phyloP scores from a whole-genome alignment of 129 eudicot genomes.

The Arctium lappa region DNA sequence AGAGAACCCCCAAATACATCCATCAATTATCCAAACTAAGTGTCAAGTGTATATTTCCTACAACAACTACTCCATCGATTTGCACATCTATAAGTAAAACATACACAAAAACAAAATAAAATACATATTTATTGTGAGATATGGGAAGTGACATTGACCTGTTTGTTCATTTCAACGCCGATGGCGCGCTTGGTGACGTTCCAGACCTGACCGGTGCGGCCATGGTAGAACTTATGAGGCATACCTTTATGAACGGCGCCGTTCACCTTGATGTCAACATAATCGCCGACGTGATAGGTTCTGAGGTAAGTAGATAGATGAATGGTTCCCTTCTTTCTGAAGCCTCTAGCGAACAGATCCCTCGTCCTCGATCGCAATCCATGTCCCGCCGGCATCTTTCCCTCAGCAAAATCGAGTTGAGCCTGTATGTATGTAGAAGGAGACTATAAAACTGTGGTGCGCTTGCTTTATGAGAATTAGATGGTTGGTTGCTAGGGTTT shows the following conservation, averaged over 20 bases:
- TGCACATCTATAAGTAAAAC: neutral
- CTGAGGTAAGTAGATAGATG: constrained; percentile 66
- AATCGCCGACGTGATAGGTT: constrained; percentile 69
- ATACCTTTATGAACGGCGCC: constrained; percentile 93
- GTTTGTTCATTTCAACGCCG: constrained; percentile 93
- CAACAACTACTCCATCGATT: neutral
- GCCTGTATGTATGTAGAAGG: neutral
- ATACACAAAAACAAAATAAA: neutral
- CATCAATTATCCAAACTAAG: neutral
- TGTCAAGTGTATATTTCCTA: neutral
- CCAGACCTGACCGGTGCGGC: constrained; percentile 98
- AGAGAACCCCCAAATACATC: neutral
- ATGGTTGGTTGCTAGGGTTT: constrained; percentile 27
- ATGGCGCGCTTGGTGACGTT: constrained; percentile 92
- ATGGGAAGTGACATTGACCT: constrained; percentile 34
- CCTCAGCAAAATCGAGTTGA: neutral
- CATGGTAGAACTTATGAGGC: constrained; percentile 97
- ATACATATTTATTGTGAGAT: neutral
- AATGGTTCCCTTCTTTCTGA: constrained; percentile 84
- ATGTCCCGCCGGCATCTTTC: constrained; percentile 93
- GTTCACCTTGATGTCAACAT: constrained; percentile 81
- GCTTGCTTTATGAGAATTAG: neutral
- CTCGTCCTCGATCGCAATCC: constrained; percentile 75
- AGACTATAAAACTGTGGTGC: neutral
- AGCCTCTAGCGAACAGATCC: constrained; percentile 64